Base-by-base conservation (phyloP, 176 grass and related monocot genomes). In the Neostapfia colusana region DNA sequence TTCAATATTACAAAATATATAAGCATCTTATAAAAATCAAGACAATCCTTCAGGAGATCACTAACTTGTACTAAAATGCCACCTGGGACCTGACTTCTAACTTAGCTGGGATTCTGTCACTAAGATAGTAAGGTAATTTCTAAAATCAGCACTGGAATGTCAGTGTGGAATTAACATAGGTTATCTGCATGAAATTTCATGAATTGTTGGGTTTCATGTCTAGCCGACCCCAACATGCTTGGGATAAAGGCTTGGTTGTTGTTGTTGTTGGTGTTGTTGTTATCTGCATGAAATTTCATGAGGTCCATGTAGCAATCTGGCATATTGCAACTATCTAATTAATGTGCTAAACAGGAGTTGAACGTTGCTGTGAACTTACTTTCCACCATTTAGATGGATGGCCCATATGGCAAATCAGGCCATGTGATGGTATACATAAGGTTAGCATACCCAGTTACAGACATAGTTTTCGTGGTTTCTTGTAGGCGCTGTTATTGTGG, bases 21-120 rank as follows among this genome's bases (percentile, higher is more conserved):
- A 87, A 46, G 72, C 43, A 78, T 78, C 34, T 42, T 85, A 64
- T 71, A 85, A 79, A 76, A 20, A 13, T 54, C 25, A 69, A 61
- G 13, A 68, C 14, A 70, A 73, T 27, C 56, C 10, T 10, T 49
- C 40, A 45, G 36, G 21, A 39, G 10, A 61, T 50, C 51, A 41
- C 41, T 59, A 69, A 63, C 48, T 34, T 57, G 16, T 74, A 37
- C 4, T 4, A 7, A 82, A 82, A n/a, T 74, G 40, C 4, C 16
- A 44, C 1, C 57, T 61, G 51, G 21, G 53, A 68, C 27, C 24
- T 31, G 31, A 3, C 31, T 31, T 31, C 31, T 58, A 54, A 78
- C 23, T 67, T 55, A 31, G 14, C 21, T 0, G 16, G 46, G 69
- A 63, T 23, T 48, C 13, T 31, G 54, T 23, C 36, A 3, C n/a